Evolutionary conservation across 2,329 filamentous ascomycete species (phyloP), one percentile per base, ranked within the genome.

Genomic region (Cytospora chrysosperma): DNA sequence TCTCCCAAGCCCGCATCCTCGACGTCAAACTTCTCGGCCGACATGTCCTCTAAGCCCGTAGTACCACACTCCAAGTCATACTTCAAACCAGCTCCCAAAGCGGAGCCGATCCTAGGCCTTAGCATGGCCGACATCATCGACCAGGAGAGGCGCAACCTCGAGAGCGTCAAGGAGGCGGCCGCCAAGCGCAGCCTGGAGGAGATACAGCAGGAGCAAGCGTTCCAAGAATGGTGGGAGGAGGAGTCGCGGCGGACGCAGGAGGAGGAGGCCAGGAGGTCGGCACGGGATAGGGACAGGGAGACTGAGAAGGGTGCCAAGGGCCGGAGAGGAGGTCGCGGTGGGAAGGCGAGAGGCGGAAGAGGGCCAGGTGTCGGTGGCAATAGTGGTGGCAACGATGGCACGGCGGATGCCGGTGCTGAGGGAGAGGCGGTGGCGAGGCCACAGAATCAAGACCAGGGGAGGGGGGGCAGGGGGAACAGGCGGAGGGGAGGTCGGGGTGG

Each of bases 181-280:
- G 91, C 93, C 2, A 97, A 96, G 77, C 85, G 94, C 62, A 95
- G 91, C 67, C 78, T 99, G 32, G 88, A 96, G 72, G 95, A 98
- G 67, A 99, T 99, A 64, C 95, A 99, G 74, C 88, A 95, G 68
- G 95, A 99, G 76, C 95, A 99, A 73, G 92, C 92, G 58, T 99
- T 99, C 73, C 92, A 97, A 73, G 88, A 96, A 73, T 97, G 93
- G 93, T 97, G 93, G 93, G 92, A 96, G 68, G 88, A 90, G 67
- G 93, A 97, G 75, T 92, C 88, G 70, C 83, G 83, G 65, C 82
- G 90, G 30, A 85, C 89, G 43, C 88, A 89, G 67, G 85, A 89
- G 68, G 86, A 87, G 65, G 84, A 85, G 66, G 80, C 81, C 3
- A 72, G 76, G 52, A 74, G 77, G 56, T 71, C 74, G 27, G 72